Percentiles rank a stretch among this genome's conserved stretches.
Evolutionary conservation across 768 basidiomycete species (phyloP).

Genomic region (Leccinellum rugosiceps): DNA sequence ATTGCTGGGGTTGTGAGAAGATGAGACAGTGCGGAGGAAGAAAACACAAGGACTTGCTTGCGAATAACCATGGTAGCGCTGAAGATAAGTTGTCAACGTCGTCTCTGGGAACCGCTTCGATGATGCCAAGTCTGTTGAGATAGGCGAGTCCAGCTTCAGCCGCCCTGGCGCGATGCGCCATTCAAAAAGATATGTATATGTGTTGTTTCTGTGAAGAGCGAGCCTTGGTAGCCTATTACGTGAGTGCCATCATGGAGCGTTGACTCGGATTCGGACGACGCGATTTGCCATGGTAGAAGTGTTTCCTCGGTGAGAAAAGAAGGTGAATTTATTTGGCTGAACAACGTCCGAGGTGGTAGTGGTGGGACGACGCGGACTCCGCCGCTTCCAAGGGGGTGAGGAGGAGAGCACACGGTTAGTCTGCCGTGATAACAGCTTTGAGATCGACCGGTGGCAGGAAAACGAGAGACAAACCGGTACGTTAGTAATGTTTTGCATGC

Average conservation of each 20-base stretch:
- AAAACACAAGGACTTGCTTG: constrained; percentile 49
- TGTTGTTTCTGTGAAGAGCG: background rate
- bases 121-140: constrained; percentile 73
- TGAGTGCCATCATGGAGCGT: background rate
- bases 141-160: constrained; percentile 93
- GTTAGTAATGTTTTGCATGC: too few relatives aligned
- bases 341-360: background rate
- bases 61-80: constrained; percentile 81
- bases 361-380: background rate
- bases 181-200: too few relatives aligned
- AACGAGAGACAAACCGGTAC: background rate
- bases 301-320: background rate
- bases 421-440: background rate
- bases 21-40: constrained; percentile 2
- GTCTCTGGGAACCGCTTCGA: constrained; percentile 89
- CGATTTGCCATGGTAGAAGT: too few relatives aligned
- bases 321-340: background rate
- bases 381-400: too few relatives aligned
- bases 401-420: background rate
- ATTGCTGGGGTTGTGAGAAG: constrained; percentile 52
- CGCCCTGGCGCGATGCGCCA: constrained; percentile 87
- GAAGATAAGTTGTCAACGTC: constrained; percentile 90
- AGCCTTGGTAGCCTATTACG: too few relatives aligned
- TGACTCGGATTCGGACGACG: background rate
- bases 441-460: background rate